Percentiles rank a stretch among this genome's conserved stretches.
These are phyloP conservation scores for Paraphaeosphaeria sporulosa DNA, from an alignment of 2,329 filamentous ascomycete species.

Conservation along the genomic window DNA sequence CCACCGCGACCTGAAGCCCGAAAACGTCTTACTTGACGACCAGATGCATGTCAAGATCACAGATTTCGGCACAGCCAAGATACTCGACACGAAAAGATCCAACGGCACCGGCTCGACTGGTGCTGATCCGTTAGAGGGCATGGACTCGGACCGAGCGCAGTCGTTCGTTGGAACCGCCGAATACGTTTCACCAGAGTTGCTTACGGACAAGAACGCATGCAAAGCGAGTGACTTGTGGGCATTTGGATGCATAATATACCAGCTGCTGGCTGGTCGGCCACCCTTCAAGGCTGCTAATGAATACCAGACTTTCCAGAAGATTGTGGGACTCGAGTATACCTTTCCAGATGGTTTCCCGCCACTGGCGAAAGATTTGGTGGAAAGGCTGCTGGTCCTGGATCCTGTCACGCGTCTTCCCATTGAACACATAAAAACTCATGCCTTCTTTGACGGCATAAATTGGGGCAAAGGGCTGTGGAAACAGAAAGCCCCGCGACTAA, in stretches of 20 bases:
- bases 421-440: slow-evolving; percentile 95
- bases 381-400: slow-evolving; percentile 88
- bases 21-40: slow-evolving; percentile 93
- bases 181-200: slow-evolving; percentile 96
- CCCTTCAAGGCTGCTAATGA: slow-evolving; percentile 97
- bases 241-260: slow-evolving; percentile 97
- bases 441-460: slow-evolving; percentile 87
- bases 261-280: slow-evolving; percentile 91
- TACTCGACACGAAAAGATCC: slow-evolving; percentile 68
- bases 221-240: slow-evolving; percentile 99
- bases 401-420: slow-evolving; percentile 84
- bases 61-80: slow-evolving; percentile 97
- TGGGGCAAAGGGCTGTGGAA: slow-evolving; percentile 91
- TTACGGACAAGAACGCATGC: slow-evolving; percentile 95
- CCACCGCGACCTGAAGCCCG: slow-evolving; percentile 94
- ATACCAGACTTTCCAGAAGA: slow-evolving; percentile 98
- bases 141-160: slow-evolving; percentile 77
- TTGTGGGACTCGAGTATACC: slow-evolving; percentile 90
- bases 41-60: slow-evolving; percentile 99
- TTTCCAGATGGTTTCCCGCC: slow-evolving; percentile 89
- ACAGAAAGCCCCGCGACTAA: slow-evolving; percentile 84
- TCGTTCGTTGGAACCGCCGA: slow-evolving; percentile 98
- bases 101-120: slow-evolving; percentile 47
- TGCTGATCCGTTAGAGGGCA: slow-evolving; percentile 62
- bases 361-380: slow-evolving; percentile 86